Base-by-base conservation (phyloP, 306 rosid species). In the Castanea crenata region DNA sequence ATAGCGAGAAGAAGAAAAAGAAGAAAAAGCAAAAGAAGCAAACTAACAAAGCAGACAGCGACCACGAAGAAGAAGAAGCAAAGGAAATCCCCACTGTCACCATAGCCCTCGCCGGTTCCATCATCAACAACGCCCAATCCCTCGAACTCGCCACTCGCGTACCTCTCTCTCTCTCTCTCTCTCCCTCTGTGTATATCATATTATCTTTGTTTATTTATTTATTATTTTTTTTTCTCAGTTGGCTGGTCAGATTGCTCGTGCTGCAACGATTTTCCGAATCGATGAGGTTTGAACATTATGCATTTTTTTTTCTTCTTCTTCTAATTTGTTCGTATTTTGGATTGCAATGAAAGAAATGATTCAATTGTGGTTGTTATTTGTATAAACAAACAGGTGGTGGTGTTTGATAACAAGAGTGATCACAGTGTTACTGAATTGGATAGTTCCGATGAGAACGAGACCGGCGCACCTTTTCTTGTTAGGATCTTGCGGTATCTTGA, bases 211-310 rank as follows among this genome's bases (percentile, higher is more conserved):
- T 44, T 41, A 0, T 68, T 29, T 35, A 34, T 14, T 71, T 23
- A 23, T 21, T 3, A n/a, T 55, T 69, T 69, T 1, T 31, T 56
- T 74, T 38, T 86, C 73, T 65, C 86, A 96, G 99, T 80, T 96
- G 87, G 98, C 97, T 84, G 91, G 99, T 81, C 97, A 91, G 85
- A 91, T 96, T 46, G 97, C 99, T 69, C 99, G 99, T 32, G 99
- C 99, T 7, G 93, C 95, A 18, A 91, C 99, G 15, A 93, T 96
- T 90, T 95, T 95, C 79, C 91, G 96, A 83, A 88, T 95, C 78
- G 86, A 93, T 23, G 99, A 96, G 98, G 99, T 94, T 29, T 76
- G 6, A 81, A 31, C 69, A 25, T 83, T 49, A 12, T 49, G 54
- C 54, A 12, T 49, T 49, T 49, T 38, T 35, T 38, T 38, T 38